Base-by-base conservation (phyloP, 306 rosid species). In the Trifolium pratense region DNA sequence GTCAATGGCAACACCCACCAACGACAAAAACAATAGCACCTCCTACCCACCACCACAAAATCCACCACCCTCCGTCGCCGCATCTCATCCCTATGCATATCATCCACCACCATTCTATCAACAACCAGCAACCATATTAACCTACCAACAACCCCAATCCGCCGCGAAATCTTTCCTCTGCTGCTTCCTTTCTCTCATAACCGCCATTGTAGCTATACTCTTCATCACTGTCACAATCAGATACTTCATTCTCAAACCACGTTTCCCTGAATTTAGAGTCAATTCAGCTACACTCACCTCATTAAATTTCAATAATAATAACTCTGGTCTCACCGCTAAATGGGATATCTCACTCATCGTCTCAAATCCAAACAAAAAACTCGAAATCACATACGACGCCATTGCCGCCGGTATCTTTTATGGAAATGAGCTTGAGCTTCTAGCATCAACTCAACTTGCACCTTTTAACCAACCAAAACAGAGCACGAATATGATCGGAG, bases 361-460 rank as follows among this genome's bases (percentile, higher is more conserved):
- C 12, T 31, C 43, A 60, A 60, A 60, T 10, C 66, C 66, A n/a
- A 60, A 60, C 25, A n/a, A 14, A 16, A 60, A 60, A 9, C 40
- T 60, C 14, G 43, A 60, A 5, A 15, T 60, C 42, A 3, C 6
- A 29, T 60, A 60, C 43, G 3, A 60, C 13, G 7, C 6, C 25
- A 18, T 60, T 60, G 3, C 7, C 0, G 43, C 43, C 14, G 3
- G 43, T 32, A 40, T 60, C 6, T 0, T 8, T 11, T 3, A 23
- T 55, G 15, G 21, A 21, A 4, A 55, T 55, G 7, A 55, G 9
- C 1, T 9, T n/a, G 66, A 21, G 0, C 6, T 60, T 31, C 23
- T 60, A 3, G 40, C 21, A 0, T 7, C 13, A 2, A 60, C 42
- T 60, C 43, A 21, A 16, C 6, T 60, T 3, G 43, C 42, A 60